A percentile compares a stretch with the other conserved stretches of the same genome.
These are phyloP conservation scores for Penicillium sp. DNA, from an alignment of 2,329 filamentous ascomycete species.

Conservation along the genomic window DNA sequence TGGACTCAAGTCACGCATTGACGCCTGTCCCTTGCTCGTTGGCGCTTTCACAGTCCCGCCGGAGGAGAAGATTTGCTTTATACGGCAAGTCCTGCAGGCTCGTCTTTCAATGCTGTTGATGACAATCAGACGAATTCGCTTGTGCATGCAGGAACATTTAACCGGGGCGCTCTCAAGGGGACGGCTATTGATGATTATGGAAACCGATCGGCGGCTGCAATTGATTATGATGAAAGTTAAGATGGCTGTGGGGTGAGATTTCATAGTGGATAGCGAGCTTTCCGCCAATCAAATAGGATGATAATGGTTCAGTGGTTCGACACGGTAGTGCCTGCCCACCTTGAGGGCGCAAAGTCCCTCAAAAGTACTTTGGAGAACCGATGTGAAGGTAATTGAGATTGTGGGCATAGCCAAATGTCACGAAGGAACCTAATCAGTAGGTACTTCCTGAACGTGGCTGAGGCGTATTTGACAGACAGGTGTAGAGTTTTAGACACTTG, in stretches of 20 bases:
- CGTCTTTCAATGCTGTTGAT: constrained; percentile 30
- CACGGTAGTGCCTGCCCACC: no score
- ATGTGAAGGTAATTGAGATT: no score
- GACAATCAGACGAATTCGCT: constrained; percentile 27
- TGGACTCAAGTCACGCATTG: constrained; percentile 21
- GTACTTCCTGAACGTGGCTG: no score
- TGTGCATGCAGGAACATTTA: constrained; percentile 26
- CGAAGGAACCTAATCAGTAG: no score
- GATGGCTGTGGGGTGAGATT: constrained; percentile 15
- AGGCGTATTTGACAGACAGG: no score
- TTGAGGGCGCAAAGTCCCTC: no score
- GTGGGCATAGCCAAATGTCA: no score
- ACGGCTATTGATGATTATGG: constrained; percentile 31
- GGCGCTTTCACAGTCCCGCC: constrained; percentile 26
- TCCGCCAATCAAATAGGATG: no score
- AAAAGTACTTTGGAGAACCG: no score
- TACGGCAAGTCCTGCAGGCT: constrained; percentile 27
- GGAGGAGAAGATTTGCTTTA: constrained; percentile 29
- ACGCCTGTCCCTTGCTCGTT: constrained; percentile 28
- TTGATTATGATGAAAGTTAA: constrained; percentile 32
- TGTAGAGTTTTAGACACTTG: no score
- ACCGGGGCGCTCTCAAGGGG: constrained; percentile 21
- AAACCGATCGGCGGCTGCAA: constrained; percentile 32
- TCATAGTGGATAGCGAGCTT: no score
- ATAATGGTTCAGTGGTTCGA: no score